Evolutionary conservation across 805 yeast genomes (phyloP).

Genomic region (Pichia scutulata): DNA sequence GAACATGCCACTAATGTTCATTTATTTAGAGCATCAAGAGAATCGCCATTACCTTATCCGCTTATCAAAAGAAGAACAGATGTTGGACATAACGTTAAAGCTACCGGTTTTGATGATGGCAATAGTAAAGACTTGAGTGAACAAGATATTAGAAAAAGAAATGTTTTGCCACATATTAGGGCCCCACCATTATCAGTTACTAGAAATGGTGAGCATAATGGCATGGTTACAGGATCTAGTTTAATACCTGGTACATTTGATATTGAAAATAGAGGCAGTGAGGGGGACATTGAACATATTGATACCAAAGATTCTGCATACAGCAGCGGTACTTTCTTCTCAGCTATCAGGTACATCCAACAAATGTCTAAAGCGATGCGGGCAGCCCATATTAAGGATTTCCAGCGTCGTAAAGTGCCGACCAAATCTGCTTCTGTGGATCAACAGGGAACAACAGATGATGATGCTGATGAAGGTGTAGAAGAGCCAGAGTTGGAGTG

Average conservation of each 20-base stretch:
- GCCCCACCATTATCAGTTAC: constrained; percentile 4
- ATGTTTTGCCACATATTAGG: neutral
- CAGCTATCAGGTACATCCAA: constrained; percentile 27
- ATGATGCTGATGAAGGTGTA: constrained; percentile 6
- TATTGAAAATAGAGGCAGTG: neutral
- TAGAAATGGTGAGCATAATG: neutral
- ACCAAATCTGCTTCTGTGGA: constrained; percentile 15
- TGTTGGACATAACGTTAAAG: neutral
- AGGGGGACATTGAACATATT: neutral
- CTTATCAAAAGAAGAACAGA: constrained; percentile 16
- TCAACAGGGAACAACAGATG: constrained; percentile 9
- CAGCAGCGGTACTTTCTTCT: neutral
- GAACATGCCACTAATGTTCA: constrained; percentile 91
- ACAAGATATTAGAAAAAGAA: constrained; percentile 72
- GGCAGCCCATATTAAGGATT: constrained; percentile 78
- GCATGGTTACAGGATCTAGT: neutral
- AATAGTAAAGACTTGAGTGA: constrained; percentile 93
- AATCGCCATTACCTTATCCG: constrained; percentile 76
- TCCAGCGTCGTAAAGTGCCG: constrained; percentile 53
- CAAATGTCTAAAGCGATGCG: constrained; percentile 50
- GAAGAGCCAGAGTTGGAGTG: too few species aligned
- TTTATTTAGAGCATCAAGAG: constrained; percentile 79
- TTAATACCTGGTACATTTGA: neutral
- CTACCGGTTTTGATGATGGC: constrained; percentile 43
- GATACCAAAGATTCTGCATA: neutral